Conservation (phyloP, 345 rosid genomes). For the Barbarea vulgaris region DNA sequence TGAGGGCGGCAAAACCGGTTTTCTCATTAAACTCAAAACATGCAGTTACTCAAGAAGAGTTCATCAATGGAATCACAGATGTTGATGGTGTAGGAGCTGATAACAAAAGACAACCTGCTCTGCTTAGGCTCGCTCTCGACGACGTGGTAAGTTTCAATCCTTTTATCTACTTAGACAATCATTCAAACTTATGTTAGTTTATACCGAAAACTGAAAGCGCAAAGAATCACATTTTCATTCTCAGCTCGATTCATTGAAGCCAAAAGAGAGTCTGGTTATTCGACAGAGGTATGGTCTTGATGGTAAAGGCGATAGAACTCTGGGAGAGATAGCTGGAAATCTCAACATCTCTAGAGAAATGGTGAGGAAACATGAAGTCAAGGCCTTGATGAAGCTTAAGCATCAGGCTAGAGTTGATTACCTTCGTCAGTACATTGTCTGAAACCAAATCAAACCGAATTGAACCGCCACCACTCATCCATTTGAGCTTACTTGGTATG, state of each 20-base stretch:
- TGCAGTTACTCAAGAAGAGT: slow-evolving; percentile 78
- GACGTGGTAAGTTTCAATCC: slow-evolving; percentile 66
- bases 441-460: slow-evolving; percentile 35
- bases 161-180: slow-evolving; percentile 1
- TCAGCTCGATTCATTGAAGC: slow-evolving; percentile 90
- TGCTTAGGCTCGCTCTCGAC: slow-evolving; percentile 95
- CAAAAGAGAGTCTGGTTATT: slow-evolving; percentile 92
- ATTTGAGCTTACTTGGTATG: slow-evolving; percentile 10
- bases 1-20: slow-evolving; percentile 72
- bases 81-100: slow-evolving; percentile 71
- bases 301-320: slow-evolving; percentile 89
- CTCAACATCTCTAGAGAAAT: slow-evolving; percentile 94
- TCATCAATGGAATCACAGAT: slow-evolving; percentile 72
- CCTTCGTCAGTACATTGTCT: slow-evolving; percentile 69
- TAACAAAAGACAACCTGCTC: slow-evolving; percentile 68
- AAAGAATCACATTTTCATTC: slow-evolving; percentile 2
- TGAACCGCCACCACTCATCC: neutral
- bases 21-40: slow-evolving; percentile 78
- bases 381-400: slow-evolving; percentile 96
- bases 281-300: slow-evolving; percentile 94
- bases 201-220: neutral
- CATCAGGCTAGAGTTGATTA: slow-evolving; percentile 89
- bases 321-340: slow-evolving; percentile 93
- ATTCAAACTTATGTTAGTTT: neutral
- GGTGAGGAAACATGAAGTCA: slow-evolving; percentile 96